Evolutionary conservation across 116 monocot genomes (phyloP), one percentile per base, ranked within the genome.

Genomic region (Trichopus zeylanicus): DNA sequence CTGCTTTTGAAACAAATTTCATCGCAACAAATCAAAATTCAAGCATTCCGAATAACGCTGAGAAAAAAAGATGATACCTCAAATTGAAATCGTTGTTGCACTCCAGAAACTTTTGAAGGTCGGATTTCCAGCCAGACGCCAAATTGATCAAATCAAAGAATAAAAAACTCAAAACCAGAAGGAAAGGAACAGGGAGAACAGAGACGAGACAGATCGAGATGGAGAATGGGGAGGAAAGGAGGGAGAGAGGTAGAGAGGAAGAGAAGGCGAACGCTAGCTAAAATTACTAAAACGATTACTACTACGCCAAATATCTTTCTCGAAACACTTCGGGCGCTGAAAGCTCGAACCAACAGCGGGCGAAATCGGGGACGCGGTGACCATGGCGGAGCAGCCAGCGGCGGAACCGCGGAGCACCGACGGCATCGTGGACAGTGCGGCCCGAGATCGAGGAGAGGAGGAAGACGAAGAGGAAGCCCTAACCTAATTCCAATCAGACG

Each of bases 241-340:
- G 48, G 20, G 29, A 57, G 20, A 42, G 27, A 61, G 46, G 34
- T 46, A 9, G n/a, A 33, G 10, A 57, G 39, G 22, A 51, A 24
- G 21, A 27, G 33, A 46, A 70, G 30, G 47, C 65, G 13, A 48
- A 56, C 12, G 61, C 48, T 66, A 66, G 46, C 59, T 57, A 57
- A 75, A 18, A 60, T 55, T 75, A 31, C 59, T 49, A 49, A n/a
- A 21, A 49, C 21, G 19, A 49, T 22, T 20, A 49, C 21, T 49
- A 22, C 49, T 37, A 63, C 49, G 68, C 57, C 55, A 57, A 68
- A 52, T 67, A 37, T 60, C 53, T 46, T 74, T 74, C 26, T 60
- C 53, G 29, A 74, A 53, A 26, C 67, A 23, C 35, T 74, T 61
- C 6, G 39, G 30, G 18, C 54, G 61, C 25, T 56, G 54, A 3